Evolutionary conservation across 192 early-diverging fungal genomes (phyloP), one percentile per base, ranked within the genome.

Genomic region (Phycomyces nitens): DNA sequence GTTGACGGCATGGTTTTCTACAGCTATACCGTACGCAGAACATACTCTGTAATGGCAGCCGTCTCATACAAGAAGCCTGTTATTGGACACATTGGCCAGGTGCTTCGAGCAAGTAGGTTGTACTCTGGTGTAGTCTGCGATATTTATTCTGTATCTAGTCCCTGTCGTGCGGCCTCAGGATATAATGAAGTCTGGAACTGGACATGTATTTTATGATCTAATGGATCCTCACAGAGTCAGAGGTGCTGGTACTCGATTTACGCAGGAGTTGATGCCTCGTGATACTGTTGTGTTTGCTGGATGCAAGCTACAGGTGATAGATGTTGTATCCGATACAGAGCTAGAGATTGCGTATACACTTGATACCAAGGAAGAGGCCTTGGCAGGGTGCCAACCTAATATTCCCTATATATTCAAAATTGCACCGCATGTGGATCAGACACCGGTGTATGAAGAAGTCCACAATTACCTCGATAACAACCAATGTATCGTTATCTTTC

Each of bases 91-190:
- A 34, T 73, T 41, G 71, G 65, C 6, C 67, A 68, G n/a, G 42
- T 73, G 6, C 57, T 68, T 18, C 61, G 54, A 44, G 65, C 71
- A 18, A 73, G 71, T 68, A 73, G 64, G 65, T 44, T n/a, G n/a
- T n/a, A n/a, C n/a, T n/a, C n/a, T n/a, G n/a, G n/a, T n/a, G n/a
- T n/a, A n/a, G n/a, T n/a, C n/a, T n/a, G n/a, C n/a, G 39, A 21
- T 41, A 47, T 20, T 26, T 20, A 27, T 29, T 14, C 4, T 14
- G 26, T 38, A 9, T 26, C 12, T 50, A 92, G 89, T 99, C 74
- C 92, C 95, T 12, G 97, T 99, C 15, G 86, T 87, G 51, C 78
- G 97, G 39, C 90, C 95, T 60, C 95, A 98, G 73, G 97, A 99
- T 78, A 73, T 93, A 39, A 88, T 87, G 16, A 83, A 83, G 51